Conservation (phyloP, 208 protist genomes). For the Acanthamoeba healyi region DNA sequence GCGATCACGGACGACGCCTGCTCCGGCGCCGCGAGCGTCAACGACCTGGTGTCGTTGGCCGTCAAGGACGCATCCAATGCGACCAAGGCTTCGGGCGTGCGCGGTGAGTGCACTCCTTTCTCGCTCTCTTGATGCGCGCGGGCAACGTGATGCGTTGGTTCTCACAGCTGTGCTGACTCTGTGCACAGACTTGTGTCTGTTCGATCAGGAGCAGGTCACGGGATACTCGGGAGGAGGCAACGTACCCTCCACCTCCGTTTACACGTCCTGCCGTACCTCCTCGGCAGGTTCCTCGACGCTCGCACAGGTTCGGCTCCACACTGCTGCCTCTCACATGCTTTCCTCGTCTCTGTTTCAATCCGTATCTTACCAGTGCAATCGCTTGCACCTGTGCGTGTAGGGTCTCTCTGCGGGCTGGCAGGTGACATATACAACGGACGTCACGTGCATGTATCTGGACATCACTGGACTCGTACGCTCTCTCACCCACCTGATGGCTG, state of each 20-base stretch:
- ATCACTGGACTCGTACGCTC: constrained; percentile 40
- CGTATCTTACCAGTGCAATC: too few species aligned
- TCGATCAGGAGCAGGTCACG: background rate
- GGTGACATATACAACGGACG: constrained; percentile 23
- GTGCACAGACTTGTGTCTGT: background rate
- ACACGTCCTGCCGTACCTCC: constrained; percentile 7
- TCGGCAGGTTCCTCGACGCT: background rate
- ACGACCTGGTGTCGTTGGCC: background rate
- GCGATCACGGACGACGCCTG: background rate
- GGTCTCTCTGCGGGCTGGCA: constrained; percentile 21
- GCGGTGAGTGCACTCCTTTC: background rate
- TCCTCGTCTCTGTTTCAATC: too few species aligned
- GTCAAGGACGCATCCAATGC: background rate
- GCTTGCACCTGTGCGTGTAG: background rate
- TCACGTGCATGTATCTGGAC: constrained; percentile 50
- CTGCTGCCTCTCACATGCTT: background rate
- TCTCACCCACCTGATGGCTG: background rate
- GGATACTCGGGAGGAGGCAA: background rate
- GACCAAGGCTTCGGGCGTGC: background rate
- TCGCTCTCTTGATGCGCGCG: too few species aligned
- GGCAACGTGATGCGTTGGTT: too few species aligned
- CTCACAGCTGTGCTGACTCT: too few species aligned
- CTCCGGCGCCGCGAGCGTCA: background rate
- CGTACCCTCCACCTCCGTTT: background rate
- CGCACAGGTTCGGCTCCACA: background rate